Evolutionary conservation across 805 yeast genomes (phyloP).

Genomic region (Candida boidinii): DNA sequence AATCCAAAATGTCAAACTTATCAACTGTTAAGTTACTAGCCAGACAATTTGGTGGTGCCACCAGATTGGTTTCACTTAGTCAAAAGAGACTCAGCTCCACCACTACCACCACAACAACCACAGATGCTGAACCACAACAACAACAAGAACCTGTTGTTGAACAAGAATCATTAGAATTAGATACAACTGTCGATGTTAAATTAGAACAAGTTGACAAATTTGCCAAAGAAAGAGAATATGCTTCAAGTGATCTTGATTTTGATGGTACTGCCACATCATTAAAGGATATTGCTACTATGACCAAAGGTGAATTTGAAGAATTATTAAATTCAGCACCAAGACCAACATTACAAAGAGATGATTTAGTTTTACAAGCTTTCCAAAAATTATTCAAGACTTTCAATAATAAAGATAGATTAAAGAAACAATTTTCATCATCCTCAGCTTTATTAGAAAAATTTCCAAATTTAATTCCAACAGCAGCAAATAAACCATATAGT

Average conservation of each 20-base stretch:
- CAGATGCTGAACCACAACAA: too few species aligned
- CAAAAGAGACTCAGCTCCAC: too few species aligned
- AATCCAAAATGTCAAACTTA: constrained; percentile 1
- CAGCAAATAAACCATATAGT: constrained; percentile 59
- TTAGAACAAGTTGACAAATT: too few species aligned
- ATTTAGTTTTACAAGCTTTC: constrained; percentile 16
- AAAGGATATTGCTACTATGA: constrained; percentile 4
- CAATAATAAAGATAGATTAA: constrained; percentile 14
- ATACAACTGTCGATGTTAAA: too few species aligned
- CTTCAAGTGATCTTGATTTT: too few species aligned
- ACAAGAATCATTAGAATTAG: too few species aligned
- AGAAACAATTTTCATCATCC: constrained; percentile 13
- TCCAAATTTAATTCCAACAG: constrained; percentile 60
- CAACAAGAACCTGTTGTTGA: too few species aligned
- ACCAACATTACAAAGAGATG: constrained; percentile 23
- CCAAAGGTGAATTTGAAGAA: constrained; percentile 18
- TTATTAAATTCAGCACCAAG: constrained; percentile 15
- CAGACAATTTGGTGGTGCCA: too few species aligned
- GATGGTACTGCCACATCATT: background rate
- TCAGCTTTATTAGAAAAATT: constrained; percentile 26
- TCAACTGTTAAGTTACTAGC: background rate
- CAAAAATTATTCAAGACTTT: constrained; percentile 18
- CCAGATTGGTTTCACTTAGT: too few species aligned
- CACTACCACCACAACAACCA: too few species aligned
- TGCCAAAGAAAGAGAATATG: too few species aligned